These are phyloP conservation scores for Metschnikowia rubicola DNA, from an alignment of 805 yeast genomes.

Conservation along the genomic window DNA sequence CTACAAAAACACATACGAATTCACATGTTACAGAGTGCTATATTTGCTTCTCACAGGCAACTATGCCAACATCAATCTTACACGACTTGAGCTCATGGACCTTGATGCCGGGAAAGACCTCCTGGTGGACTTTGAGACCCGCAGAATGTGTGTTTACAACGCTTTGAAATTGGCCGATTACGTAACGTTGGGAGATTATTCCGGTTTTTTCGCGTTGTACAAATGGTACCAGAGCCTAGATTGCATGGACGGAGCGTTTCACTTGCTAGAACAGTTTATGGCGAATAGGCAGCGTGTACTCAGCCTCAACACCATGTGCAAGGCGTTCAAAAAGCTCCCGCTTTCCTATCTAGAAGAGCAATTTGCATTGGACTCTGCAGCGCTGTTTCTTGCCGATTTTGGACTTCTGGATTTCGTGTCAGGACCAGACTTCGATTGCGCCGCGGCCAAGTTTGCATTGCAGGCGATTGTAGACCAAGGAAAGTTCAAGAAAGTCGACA, in stretches of 20 bases:
- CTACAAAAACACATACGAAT: constrained; percentile 42
- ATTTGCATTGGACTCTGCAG: constrained; percentile 4
- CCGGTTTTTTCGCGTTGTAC: constrained; percentile 36
- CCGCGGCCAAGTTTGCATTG: constrained; percentile 32
- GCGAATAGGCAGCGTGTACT: constrained; percentile 16
- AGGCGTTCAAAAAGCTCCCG: constrained; percentile 17
- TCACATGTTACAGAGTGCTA: constrained; percentile 66
- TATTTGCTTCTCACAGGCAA: constrained; percentile 76
- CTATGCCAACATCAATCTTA: constrained; percentile 48
- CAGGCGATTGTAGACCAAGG: constrained; percentile 32
- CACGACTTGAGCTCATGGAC: constrained; percentile 19
- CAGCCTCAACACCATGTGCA: constrained; percentile 17
- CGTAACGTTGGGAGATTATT: constrained; percentile 12
- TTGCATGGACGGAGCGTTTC: constrained; percentile 12
- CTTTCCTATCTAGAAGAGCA: constrained; percentile 3
- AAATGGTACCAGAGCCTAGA: constrained; percentile 5
- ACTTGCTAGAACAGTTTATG: constrained; percentile 14
- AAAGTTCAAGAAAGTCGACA: constrained; percentile 63
- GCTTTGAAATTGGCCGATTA: constrained; percentile 11
- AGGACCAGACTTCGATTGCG: constrained; percentile 30
- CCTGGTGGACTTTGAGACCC: not conserved
- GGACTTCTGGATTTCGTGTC: constrained; percentile 31
- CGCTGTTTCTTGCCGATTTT: constrained; percentile 20
- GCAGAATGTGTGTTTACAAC: constrained; percentile 9
- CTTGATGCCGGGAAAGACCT: constrained; percentile 2